Percentiles rank a stretch among this genome's conserved stretches.
Evolutionary conservation across 129 eudicot genomes (phyloP).

Genomic region (Solidago caesia): DNA sequence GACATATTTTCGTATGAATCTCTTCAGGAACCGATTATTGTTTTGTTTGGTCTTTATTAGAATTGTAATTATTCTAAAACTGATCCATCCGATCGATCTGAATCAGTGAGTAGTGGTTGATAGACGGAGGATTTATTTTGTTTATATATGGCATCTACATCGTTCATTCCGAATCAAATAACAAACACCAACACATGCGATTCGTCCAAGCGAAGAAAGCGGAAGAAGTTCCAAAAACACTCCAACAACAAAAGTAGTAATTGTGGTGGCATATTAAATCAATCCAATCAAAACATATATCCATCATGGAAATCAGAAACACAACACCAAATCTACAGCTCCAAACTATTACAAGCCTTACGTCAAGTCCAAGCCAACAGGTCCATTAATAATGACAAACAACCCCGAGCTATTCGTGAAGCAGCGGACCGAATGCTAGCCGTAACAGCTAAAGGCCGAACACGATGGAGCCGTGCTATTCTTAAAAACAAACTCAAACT

Average conservation of each 20-base stretch:
- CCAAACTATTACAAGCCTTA: conserved; percentile 75
- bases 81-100: neutral
- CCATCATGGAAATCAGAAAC: conserved; percentile 70
- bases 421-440: conserved; percentile 80
- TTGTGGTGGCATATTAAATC: conserved; percentile 23
- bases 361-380: conserved; percentile 53
- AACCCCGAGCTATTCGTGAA: conserved; percentile 61
- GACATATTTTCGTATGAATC: too few species aligned
- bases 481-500: conserved; percentile 66
- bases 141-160: conserved; percentile 45
- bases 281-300: neutral
- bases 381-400: conserved; percentile 13
- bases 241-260: neutral
- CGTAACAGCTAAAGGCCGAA: conserved; percentile 68
- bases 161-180: conserved; percentile 54
- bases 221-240: conserved; percentile 41
- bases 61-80: too few species aligned
- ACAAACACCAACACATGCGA: conserved; percentile 49
- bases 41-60: too few species aligned
- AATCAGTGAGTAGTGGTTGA: neutral
- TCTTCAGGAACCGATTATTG: too few species aligned
- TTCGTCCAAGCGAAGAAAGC: conserved; percentile 47
- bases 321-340: conserved; percentile 71
- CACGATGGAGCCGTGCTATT: conserved; percentile 93
- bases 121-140: too few species aligned